Percentiles rank a stretch among this genome's conserved stretches.
Conservation (phyloP, 2,329 filamentous ascomycete genomes). For the Teratosphaeria gauchensis region DNA sequence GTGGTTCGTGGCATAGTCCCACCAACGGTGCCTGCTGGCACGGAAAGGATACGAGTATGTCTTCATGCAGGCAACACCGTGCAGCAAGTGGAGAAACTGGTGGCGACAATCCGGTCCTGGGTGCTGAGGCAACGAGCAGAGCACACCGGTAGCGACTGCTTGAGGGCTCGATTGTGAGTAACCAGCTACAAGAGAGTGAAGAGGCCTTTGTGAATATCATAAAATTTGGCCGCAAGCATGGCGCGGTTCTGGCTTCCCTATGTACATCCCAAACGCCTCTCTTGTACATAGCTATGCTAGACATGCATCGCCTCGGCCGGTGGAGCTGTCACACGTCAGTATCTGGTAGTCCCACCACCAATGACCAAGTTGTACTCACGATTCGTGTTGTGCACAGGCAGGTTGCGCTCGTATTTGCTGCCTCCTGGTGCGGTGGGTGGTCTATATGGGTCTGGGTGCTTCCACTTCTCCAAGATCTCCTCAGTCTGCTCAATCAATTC, state of each 20-base stretch:
- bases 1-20: conserved; percentile 57
- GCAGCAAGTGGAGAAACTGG: conserved; percentile 47
- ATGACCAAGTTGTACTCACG: conserved; percentile 50
- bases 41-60: conserved; percentile 56
- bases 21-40: conserved; percentile 56
- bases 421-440: conserved; percentile 89
- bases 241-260: conserved; percentile 4
- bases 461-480: conserved; percentile 82
- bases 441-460: conserved; percentile 90
- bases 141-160: too few relatives aligned
- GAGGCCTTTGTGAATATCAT: background rate
- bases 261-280: conserved; percentile 13
- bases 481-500: conserved; percentile 79
- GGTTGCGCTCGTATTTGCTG: conserved; percentile 92
- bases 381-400: conserved; percentile 68
- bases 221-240: background rate
- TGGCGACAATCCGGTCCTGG: conserved; percentile 43
- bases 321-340: conserved; percentile 32
- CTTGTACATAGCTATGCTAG: conserved; percentile 18
- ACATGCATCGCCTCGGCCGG: conserved; percentile 35
- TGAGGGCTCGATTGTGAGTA: background rate
- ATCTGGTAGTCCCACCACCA: background rate
- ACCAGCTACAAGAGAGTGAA: background rate
- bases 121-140: conserved; percentile 13
- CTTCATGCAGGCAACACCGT: conserved; percentile 57